Conservation (phyloP, 176 grass and related monocot genomes). For the Saccharum spontaneum region DNA sequence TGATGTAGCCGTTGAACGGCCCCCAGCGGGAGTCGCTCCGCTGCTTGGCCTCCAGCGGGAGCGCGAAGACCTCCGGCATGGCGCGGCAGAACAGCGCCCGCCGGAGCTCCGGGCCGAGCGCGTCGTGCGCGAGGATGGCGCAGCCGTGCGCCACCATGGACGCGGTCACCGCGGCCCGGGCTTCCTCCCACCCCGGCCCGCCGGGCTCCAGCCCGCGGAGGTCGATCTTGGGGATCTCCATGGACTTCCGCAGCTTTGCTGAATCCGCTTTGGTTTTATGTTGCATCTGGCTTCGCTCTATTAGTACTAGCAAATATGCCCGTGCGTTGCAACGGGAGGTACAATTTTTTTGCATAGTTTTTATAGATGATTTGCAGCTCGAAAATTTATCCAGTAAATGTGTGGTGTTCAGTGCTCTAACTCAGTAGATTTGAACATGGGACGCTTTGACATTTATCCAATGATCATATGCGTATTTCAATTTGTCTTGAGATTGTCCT, state of each 20-base stretch:
- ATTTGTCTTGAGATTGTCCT: too few relatives aligned
- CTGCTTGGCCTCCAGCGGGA: slow-evolving; percentile 46
- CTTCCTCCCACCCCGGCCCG: slow-evolving; percentile 30
- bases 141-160: slow-evolving; percentile 54
- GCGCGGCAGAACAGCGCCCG: slow-evolving; percentile 37
- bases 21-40: neutral
- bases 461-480: too few relatives aligned
- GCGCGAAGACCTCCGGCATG: slow-evolving; percentile 50
- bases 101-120: slow-evolving; percentile 37
- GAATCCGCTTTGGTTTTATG: neutral
- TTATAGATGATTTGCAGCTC: too few relatives aligned
- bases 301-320: neutral
- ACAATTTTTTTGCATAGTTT: too few relatives aligned
- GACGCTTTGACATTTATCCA: too few relatives aligned
- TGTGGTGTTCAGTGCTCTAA: too few relatives aligned
- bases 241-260: neutral
- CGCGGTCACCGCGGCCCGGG: slow-evolving; percentile 35
- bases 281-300: neutral
- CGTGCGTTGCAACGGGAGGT: too few relatives aligned
- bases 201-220: slow-evolving; percentile 24
- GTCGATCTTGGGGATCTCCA: slow-evolving; percentile 37
- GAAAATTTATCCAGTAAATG: too few relatives aligned
- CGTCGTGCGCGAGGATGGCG: slow-evolving; percentile 41
- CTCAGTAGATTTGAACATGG: too few relatives aligned
- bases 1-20: slow-evolving; percentile 37